These are phyloP conservation scores for Aureobasidium sp. DNA, from an alignment of 2,329 filamentous ascomycete genomes.

Conservation along the genomic window DNA sequence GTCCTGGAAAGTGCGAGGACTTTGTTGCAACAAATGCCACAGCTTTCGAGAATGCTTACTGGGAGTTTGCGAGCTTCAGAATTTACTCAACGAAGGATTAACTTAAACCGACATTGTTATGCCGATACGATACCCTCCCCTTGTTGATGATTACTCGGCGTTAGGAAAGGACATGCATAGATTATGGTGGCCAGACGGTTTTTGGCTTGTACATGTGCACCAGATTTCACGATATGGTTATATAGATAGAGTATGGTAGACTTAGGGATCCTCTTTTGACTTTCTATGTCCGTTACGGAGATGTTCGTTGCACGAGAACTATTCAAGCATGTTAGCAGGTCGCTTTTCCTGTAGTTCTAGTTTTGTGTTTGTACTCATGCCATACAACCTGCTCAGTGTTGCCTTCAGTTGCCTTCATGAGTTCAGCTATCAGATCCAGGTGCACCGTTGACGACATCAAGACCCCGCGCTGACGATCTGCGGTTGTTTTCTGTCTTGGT, in stretches of 20 bases:
- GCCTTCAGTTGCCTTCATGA: neutral
- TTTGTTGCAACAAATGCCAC: conserved; percentile 49
- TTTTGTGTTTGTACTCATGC: neutral
- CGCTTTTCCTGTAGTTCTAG: neutral
- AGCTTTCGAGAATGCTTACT: conserved; percentile 52
- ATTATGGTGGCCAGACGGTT: too few relatives aligned
- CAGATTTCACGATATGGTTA: too few relatives aligned
- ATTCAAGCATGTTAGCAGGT: too few relatives aligned
- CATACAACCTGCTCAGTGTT: neutral
- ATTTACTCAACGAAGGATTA: conserved; percentile 6
- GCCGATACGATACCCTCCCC: neutral
- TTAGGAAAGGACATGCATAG: too few relatives aligned
- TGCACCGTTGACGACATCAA: neutral
- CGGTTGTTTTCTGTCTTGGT: neutral
- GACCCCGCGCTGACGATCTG: neutral
- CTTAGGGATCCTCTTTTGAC: neutral
- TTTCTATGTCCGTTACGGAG: neutral
- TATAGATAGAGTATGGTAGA: too few relatives aligned
- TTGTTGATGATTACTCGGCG: neutral
- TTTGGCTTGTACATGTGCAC: too few relatives aligned
- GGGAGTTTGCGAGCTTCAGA: conserved; percentile 35
- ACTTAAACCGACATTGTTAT: neutral
- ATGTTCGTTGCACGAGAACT: too few relatives aligned
- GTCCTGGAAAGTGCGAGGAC: conserved; percentile 48
- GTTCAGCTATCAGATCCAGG: neutral